Evolutionary conservation across 805 yeast genomes (phyloP), one percentile per base, ranked within the genome.

Genomic region (Suhomyces tanzawaensis): DNA sequence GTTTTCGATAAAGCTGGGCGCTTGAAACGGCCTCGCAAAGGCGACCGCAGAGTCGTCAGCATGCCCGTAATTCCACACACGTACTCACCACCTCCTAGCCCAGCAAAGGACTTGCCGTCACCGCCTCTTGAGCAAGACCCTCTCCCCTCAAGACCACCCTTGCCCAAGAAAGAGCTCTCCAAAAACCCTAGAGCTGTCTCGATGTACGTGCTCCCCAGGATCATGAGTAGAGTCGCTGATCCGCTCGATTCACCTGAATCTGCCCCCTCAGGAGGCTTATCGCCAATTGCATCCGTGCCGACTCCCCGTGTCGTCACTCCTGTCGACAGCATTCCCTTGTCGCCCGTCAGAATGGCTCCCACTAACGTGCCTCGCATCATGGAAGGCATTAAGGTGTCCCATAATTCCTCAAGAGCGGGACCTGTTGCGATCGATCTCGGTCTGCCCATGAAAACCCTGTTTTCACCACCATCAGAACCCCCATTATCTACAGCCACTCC

Each of bases 1-100:
- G 46, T 55, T 1, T 51, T 52, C 38, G 44, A 48, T 34, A 45
- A 41, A 24, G 51, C 48, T 13, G 62, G 64, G 6, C 41, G 34
- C 22, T 42, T 58, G 32, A 47, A 46, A 30, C 47, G 52, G 22
- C 26, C 32, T 19, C 25, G 32, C 18, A 12, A 42, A 39, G 14
- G 22, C 11, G 28, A 30, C 28, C 32, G 38, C 16, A 42, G 60
- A 34, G 52, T 51, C 31, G 46, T 48, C n/a, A 54, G 57, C 31
- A 51, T 51, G 57, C 62, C 59, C 2, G 44, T 42, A 24, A 14
- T 32, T 19, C 8, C 19, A 6, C 4, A 19, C 23, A 14, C 21
- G 24, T 43, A 25, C 34, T 36, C 17, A 17, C 34, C 29, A 12
- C 26, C 22, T 8, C 19, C 19, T n/a, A 19, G 34, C 11, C 24